Evolutionary conservation across 805 yeast genomes (phyloP), one percentile per base, ranked within the genome.

Genomic region (Starmerella apicola): DNA sequence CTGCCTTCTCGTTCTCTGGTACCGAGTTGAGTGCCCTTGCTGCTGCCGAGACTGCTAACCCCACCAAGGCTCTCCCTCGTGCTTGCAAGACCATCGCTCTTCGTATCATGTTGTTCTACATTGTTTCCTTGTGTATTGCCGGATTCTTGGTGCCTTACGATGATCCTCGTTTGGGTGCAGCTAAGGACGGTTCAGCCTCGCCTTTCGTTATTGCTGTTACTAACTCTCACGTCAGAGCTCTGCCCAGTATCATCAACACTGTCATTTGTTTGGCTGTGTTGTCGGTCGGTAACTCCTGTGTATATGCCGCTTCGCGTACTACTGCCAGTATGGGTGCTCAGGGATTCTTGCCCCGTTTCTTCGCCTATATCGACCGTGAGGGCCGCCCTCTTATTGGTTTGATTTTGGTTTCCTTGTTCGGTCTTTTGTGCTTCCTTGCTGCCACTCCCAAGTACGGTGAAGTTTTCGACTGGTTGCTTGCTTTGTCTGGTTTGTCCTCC

Each of bases 361-460:
- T 68, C 23, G 76, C 76, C 25, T 78, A 78, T 61, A 73, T 81
- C 44, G 93, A 82, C 58, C 69, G 78, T 48, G 64, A 62, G 36
- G 94, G 94, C 44, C 71, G 94, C 57, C 94, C 94, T 13, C 57
- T 80, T 37, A 74, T 70, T 36, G 86, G 83, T n/a, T 73, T 80
- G 51, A 50, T 54, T 1, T 45, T 66, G 16, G 59, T 70, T 26
- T 56, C 63, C 17, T 13, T 56, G 30, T 66, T 76, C 51, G 82
- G 81, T 24, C 59, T 72, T 27, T 55, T 76, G 26, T 71, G 76
- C 38, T 76, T 72, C 55, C 62, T 79, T 32, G 72, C 78, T 36
- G 81, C 81, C 3, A 71, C 79, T 31, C 59, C 66, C 9, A 62
- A 69, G 43, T 65, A 75, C 32, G 35, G 34, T 17, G 45, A 46